Evolutionary conservation across 1,284 basidiomycete species (phyloP).

Genomic region (Ganoderma lingzhi): DNA sequence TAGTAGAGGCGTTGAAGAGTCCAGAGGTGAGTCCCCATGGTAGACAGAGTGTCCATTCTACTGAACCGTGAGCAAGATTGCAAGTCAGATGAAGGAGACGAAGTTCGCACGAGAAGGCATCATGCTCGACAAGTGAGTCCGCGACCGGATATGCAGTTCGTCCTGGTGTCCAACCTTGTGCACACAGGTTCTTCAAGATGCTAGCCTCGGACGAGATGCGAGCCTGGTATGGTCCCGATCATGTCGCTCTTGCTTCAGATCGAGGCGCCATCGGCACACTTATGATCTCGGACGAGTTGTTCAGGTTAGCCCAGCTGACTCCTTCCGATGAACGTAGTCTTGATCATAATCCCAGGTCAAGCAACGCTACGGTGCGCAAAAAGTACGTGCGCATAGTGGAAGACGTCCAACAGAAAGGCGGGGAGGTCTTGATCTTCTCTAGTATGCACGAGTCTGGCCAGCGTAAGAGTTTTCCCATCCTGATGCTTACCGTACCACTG

Average conservation of each 20-base stretch:
- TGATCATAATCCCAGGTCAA: constrained; percentile 54
- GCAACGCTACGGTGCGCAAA: constrained; percentile 79
- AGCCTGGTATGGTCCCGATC: constrained; percentile 98
- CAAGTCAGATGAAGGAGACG: constrained; percentile 89
- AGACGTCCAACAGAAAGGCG: constrained; percentile 87
- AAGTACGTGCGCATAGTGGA: constrained; percentile 93
- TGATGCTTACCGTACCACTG: not conserved
- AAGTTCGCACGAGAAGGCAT: constrained; percentile 97
- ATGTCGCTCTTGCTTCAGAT: constrained; percentile 91
- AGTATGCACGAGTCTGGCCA: constrained; percentile 99
- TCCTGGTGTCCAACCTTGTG: not conserved
- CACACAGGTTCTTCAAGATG: constrained; percentile 94
- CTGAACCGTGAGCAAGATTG: constrained; percentile 53
- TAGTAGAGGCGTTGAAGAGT: constrained; percentile 94
- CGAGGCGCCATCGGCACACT: constrained; percentile 95
- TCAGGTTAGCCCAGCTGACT: constrained; percentile 65
- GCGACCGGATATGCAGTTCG: constrained; percentile 8
- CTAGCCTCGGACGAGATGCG: constrained; percentile 93
- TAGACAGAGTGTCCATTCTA: constrained; percentile 10
- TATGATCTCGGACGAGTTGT: constrained; percentile 95
- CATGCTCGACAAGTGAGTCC: constrained; percentile 82
- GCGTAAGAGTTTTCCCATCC: constrained; percentile 60
- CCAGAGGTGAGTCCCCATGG: constrained; percentile 72
- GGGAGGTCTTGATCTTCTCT: constrained; percentile 95
- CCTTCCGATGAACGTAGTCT: not conserved